Evolutionary conservation across 139 green algal species (phyloP).

Genomic region (Closterium sp.): DNA sequence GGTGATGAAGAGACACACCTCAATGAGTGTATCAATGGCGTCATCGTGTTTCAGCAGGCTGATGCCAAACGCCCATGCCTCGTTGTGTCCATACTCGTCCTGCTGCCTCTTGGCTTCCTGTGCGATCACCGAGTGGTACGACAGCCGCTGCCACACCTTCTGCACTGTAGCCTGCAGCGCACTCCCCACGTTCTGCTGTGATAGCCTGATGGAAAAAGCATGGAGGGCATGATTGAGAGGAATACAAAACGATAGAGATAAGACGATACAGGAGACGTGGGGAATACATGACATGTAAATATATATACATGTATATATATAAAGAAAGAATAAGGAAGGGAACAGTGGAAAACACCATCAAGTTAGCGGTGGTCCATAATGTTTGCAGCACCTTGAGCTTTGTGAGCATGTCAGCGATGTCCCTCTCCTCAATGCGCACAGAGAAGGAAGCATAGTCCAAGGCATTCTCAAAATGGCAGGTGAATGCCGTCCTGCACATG

Average conservation of each 20-base stretch:
- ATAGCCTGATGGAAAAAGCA: not conserved
- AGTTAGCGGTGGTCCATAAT: not conserved
- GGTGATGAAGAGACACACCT: constrained; percentile 2
- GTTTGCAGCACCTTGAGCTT: constrained; percentile 28
- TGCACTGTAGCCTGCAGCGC: constrained; percentile 1
- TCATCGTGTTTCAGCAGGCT: constrained; percentile 17
- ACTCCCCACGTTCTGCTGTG: not conserved
- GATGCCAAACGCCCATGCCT: constrained; percentile 7
- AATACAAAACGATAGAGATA: too few species aligned
- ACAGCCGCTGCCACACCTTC: constrained; percentile 15
- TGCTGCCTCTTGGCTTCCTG: constrained; percentile 17
- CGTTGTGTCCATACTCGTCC: constrained; percentile 19
- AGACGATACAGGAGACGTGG: too few species aligned
- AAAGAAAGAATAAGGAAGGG: too few species aligned
- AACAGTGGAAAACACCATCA: not conserved
- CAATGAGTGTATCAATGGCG: constrained; percentile 30
- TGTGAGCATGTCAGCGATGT: constrained; percentile 32
- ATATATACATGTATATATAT: too few species aligned
- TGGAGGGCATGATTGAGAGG: not conserved
- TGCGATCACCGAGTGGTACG: constrained; percentile 8
- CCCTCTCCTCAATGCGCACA: constrained; percentile 14
- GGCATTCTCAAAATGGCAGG: constrained; percentile 35
- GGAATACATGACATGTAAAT: too few species aligned
- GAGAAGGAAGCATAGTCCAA: constrained; percentile 23
- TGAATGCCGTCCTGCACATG: constrained; percentile 44